Percentiles rank a stretch among this genome's conserved stretches.
Evolutionary conservation across 805 yeast genomes (phyloP).

Genomic region (Starmerella stellata): DNA sequence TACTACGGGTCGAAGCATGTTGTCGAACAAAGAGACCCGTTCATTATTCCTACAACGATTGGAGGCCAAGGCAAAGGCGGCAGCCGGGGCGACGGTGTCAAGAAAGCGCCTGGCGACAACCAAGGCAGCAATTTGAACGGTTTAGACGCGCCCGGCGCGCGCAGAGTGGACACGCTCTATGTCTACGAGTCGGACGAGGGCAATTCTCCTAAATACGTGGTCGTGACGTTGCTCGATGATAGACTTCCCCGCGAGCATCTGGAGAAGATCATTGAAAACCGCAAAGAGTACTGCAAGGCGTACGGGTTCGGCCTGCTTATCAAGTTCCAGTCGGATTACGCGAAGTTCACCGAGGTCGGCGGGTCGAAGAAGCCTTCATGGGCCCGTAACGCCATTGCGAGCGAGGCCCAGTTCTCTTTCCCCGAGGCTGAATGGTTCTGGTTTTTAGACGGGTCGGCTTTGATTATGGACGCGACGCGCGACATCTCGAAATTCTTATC

Average conservation of each 20-base stretch:
- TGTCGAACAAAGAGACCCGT: constrained; percentile 9
- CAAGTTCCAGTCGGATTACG: constrained; percentile 71
- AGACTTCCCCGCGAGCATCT: constrained; percentile 43
- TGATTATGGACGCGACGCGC: constrained; percentile 53
- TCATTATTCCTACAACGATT: constrained; percentile 17
- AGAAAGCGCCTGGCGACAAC: constrained; percentile 23
- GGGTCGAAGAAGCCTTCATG: constrained; percentile 28
- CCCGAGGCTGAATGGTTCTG: constrained; percentile 84
- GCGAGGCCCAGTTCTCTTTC: constrained; percentile 87
- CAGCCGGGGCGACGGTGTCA: constrained; percentile 16
- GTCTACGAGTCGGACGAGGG: constrained; percentile 10
- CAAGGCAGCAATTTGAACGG: constrained; percentile 8
- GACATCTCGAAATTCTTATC: constrained; percentile 45
- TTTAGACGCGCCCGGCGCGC: constrained; percentile 3
- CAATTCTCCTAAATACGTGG: constrained; percentile 28
- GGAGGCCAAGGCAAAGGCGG: constrained; percentile 7
- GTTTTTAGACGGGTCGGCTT: constrained; percentile 56
- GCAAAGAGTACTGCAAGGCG: constrained; percentile 71
- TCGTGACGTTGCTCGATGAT: constrained; percentile 72
- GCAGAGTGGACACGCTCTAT: constrained; percentile 8
- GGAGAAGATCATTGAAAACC: constrained; percentile 59
- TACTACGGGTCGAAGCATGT: constrained; percentile 7
- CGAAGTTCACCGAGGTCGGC: constrained; percentile 14
- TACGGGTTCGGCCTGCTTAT: constrained; percentile 71
- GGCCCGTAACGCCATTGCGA: constrained; percentile 44